Evolutionary conservation across 2,329 filamentous ascomycete genomes (phyloP).

Genomic region (Arthrobotrys megalospora): DNA sequence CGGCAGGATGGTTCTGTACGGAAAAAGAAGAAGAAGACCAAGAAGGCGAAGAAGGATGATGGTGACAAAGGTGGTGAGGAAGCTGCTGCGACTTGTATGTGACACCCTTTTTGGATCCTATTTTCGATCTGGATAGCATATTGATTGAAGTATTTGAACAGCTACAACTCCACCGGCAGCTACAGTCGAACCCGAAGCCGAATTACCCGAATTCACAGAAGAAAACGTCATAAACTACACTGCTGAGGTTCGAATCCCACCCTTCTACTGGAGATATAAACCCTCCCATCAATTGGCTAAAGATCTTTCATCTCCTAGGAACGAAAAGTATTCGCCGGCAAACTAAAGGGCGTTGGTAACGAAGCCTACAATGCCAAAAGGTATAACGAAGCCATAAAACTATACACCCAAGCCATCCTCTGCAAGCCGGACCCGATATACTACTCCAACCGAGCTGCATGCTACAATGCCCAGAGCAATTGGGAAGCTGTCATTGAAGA

Average conservation of each 20-base stretch:
- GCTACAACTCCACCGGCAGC: slow-evolving; percentile 68
- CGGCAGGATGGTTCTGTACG: slow-evolving; percentile 41
- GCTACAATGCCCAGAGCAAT: slow-evolving; percentile 91
- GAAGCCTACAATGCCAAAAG: slow-evolving; percentile 95
- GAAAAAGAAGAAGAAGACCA: slow-evolving; percentile 81
- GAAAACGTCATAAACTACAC: slow-evolving; percentile 45
- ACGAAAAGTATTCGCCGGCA: slow-evolving; percentile 87
- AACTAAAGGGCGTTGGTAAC: slow-evolving; percentile 95
- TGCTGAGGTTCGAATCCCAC: slow-evolving; percentile 40
- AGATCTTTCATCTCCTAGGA: slow-evolving; percentile 72
- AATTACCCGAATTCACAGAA: slow-evolving; percentile 75
- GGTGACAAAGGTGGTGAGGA: slow-evolving; percentile 67
- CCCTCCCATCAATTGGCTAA: slow-evolving; percentile 41
- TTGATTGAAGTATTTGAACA: neutral
- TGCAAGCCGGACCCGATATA: slow-evolving; percentile 98
- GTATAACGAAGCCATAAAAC: slow-evolving; percentile 91
- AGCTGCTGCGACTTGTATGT: slow-evolving; percentile 25
- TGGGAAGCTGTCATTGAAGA: slow-evolving; percentile 98
- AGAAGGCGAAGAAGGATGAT: slow-evolving; percentile 84
- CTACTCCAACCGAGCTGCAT: slow-evolving; percentile 98
- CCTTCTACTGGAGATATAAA: too few species aligned
- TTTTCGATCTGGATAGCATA: neutral
- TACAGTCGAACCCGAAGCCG: slow-evolving; percentile 74
- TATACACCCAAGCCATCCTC: slow-evolving; percentile 95
- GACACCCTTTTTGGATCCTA: neutral